Base-by-base conservation (phyloP, 371 early-diverging fungal species). In the Mycotypha africana region DNA sequence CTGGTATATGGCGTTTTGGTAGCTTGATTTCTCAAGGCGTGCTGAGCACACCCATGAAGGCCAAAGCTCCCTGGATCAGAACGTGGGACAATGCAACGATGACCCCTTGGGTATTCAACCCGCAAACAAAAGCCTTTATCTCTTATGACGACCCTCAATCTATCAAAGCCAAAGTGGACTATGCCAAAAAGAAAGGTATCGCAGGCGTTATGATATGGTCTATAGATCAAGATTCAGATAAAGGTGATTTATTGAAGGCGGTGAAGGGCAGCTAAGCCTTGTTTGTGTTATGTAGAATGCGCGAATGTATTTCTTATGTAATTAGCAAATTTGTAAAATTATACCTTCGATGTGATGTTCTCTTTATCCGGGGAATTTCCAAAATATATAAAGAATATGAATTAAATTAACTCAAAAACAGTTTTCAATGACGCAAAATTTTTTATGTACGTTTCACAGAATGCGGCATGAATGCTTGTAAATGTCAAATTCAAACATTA, bases 31-130 rank as follows among this genome's bases (percentile, higher is more conserved):
- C 15, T 33, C 28, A 28, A 59, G 77, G 78, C 12, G 44, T 78
- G 0, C 42, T 79, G 30, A 53, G 62, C 10, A 45, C 72, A 8
- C 53, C 72, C 31, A 65, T 61, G 6, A 56, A 57, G 2, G 72
- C 82, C 1, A 51, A 51, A 21, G 60, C 53, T 2, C 56, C 74
- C 9, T 81, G 82, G 82, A 42, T 78, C 5, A 65, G 82, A 16
- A 49, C 48, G 15, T 79, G 69, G 67, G 82, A 81, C 28, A 51
- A 60, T 4, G 47, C 15, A 15, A 63, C 67, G 1, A 50, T 62
- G 4, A 81, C 82, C 1, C 82, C 82, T 23, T 81, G 82, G 82
- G 42, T 81, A 34, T 81, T 70, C 35, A 78, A 74, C 45, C 70
- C 78, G 15, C 46, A 52, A 1, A 74, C 58, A 49, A 77, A 72